Percentiles rank a stretch among this genome's conserved stretches.
phyloP scores from a whole-genome alignment of 2,329 filamentous ascomycete genomes.

The Phialophora tarda region DNA sequence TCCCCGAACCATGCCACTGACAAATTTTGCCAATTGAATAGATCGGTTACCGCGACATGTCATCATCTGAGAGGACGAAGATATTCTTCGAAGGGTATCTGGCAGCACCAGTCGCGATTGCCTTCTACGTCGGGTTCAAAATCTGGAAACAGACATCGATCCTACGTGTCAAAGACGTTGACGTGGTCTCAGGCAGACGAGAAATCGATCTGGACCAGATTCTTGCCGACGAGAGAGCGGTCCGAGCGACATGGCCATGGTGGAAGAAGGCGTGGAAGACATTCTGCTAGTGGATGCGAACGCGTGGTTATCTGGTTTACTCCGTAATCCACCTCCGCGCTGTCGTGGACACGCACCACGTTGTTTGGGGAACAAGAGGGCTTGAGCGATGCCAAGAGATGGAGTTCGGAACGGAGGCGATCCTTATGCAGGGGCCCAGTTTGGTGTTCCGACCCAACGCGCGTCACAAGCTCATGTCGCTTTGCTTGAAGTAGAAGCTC shows the following conservation, averaged over 20 bases:
- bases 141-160: conserved; percentile 32
- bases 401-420: conserved; percentile 5
- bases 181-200: conserved; percentile 76
- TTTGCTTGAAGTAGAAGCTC: not conserved
- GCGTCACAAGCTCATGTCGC: not conserved
- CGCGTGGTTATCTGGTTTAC: not conserved
- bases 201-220: conserved; percentile 67
- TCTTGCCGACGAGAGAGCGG: conserved; percentile 77
- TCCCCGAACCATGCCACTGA: not conserved
- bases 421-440: conserved; percentile 6
- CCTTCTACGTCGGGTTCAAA: conserved; percentile 56
- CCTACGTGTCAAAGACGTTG: conserved; percentile 20
- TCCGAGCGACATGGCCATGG: conserved; percentile 70
- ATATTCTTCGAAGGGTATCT: conserved; percentile 72
- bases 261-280: conserved; percentile 65
- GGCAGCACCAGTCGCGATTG: conserved; percentile 61
- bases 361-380: not conserved
- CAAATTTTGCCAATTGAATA: not conserved
- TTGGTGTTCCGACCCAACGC: not conserved
- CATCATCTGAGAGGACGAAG: conserved; percentile 56
- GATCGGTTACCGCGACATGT: conserved; percentile 57
- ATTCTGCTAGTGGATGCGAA: conserved; percentile 6
- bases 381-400: conserved; percentile 17
- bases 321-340: not conserved
- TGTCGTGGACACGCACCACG: not conserved